These are phyloP conservation scores for Luffa aegyptiaca DNA, from an alignment of 306 rosid species.

Conservation along the genomic window DNA sequence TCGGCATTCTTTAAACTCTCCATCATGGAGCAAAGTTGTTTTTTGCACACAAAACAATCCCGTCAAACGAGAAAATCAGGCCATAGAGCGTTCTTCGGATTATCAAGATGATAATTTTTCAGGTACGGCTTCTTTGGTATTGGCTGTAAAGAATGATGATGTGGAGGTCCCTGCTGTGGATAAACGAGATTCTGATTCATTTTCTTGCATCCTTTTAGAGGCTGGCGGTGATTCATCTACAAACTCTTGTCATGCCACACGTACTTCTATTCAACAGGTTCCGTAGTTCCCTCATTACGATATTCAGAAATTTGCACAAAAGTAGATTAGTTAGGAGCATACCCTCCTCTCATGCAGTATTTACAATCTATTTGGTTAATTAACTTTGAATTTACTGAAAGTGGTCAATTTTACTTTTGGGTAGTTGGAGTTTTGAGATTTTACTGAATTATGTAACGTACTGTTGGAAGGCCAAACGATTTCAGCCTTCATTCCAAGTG, in stretches of 20 bases:
- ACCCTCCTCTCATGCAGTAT: neutral
- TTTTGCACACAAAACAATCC: neutral
- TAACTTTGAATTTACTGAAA: neutral
- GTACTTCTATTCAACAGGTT: constrained; percentile 51
- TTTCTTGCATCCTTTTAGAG: constrained; percentile 9
- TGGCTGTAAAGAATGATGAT: constrained; percentile 14
- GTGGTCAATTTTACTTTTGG: neutral
- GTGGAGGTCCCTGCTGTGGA: constrained; percentile 10
- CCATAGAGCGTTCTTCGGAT: neutral
- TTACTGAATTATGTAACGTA: neutral
- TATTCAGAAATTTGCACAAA: neutral
- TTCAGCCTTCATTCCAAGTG: neutral
- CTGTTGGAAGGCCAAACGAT: neutral
- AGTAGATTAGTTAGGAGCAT: neutral
- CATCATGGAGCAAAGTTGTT: neutral
- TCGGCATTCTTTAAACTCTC: neutral
- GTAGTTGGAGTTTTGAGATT: no score
- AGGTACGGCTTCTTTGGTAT: neutral
- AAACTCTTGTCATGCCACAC: constrained; percentile 9
- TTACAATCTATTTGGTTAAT: neutral
- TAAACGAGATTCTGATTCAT: constrained; percentile 18
- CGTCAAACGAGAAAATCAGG: neutral
- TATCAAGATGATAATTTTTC: neutral
- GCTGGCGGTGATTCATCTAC: constrained; percentile 19
- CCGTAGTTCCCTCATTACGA: neutral